A percentile compares a stretch with the other conserved stretches of the same genome.
phyloP scores from a whole-genome alignment of 108 stramenopile species.

The Nitzschia palea region DNA sequence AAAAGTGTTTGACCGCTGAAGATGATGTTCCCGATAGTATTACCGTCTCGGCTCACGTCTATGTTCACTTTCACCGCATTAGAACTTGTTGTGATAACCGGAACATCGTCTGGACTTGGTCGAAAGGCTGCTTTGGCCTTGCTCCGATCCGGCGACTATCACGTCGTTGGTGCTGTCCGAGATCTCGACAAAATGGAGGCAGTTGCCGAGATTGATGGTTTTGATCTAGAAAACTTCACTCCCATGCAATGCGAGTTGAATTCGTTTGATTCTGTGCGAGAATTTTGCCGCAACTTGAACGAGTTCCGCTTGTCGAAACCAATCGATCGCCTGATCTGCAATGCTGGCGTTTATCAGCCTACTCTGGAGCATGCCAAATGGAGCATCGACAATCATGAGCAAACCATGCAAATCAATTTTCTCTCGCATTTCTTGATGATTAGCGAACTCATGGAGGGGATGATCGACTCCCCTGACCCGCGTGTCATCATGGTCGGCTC shows the following conservation, averaged over 20 bases:
- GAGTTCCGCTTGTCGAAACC: conserved; percentile 73
- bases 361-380: conserved; percentile 82
- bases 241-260: conserved; percentile 86
- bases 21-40: background rate
- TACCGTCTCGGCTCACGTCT: too few relatives aligned
- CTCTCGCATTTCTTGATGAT: conserved; percentile 89
- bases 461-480: conserved; percentile 70
- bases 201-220: conserved; percentile 83
- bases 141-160: conserved; percentile 75
- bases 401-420: conserved; percentile 92
- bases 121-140: conserved; percentile 85
- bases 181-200: conserved; percentile 87
- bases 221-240: conserved; percentile 76
- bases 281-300: conserved; percentile 74
- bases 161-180: conserved; percentile 86
- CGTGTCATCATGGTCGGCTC: conserved; percentile 84
- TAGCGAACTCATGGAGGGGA: conserved; percentile 51
- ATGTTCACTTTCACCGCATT: conserved; percentile 3
- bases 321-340: conserved; percentile 87
- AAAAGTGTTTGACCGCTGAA: background rate
- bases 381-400: conserved; percentile 85
- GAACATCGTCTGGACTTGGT: conserved; percentile 88
- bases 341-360: conserved; percentile 91
- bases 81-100: conserved; percentile 90
- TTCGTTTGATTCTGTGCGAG: conserved; percentile 82